Base-by-base conservation (phyloP, 208 protist species). In the Crithidia acanthocephali region DNA sequence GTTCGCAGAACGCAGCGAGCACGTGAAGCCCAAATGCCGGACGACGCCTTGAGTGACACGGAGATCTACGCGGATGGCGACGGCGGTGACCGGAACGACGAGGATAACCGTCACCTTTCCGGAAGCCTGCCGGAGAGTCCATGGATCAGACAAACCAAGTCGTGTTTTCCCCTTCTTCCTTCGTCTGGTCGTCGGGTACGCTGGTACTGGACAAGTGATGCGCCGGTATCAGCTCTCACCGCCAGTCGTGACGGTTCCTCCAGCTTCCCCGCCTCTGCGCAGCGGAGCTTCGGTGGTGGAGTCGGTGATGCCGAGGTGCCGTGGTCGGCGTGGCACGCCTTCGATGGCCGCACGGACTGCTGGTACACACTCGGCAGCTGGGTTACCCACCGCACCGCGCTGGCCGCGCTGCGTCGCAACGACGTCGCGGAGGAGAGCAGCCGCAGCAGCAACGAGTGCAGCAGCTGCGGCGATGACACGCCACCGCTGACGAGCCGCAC, bases 311-410 rank as follows among this genome's bases (percentile, higher is more conserved):
- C 63, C 0, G 65, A 72, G 25, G 37, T 91, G 18, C 65, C 73
- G 23, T 91, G 81, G 81, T 45, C 63, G 16, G 74, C 77, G 35
- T 72, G 63, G 27, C 76, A 74, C 37, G 73, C 84, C 37, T 80
- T 76, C 23, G 74, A 84, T 56, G 62, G 60, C n/a, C 57, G 72
- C 18, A 91, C 81, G 5, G 76, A 79, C 67, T 84, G 84, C 58
- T 91, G 85, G 76, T 78, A 83, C 64, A 68, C 25, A 37, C 44
- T 78, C 0, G 76, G 73, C 9, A 51, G 37, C 27, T 80, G 81
- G 61, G 58, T 68, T 0, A 61, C 47, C 18, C 57, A 77, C 28
- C 63, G 28, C 5, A 47, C 40, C 0, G 52, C 71, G 11, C 11
- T 77, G 44, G 45, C 15, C 2, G 57, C 18, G 44, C 25, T 69